phyloP scores from a whole-genome alignment of 2,329 filamentous ascomycete species.

The Rachicladosporium sp. region DNA sequence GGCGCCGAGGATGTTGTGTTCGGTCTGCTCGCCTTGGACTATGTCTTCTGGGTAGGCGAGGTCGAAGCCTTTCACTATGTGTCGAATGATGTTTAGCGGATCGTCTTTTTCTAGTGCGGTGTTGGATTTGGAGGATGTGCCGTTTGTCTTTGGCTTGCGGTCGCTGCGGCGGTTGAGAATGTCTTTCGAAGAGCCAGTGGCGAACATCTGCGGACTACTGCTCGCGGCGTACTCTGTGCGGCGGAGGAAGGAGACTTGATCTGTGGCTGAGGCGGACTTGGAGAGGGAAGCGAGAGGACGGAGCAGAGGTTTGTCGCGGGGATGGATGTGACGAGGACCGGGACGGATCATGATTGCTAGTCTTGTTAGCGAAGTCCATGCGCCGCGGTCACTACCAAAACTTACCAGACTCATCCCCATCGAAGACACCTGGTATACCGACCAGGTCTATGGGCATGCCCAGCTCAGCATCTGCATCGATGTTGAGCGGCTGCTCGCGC shows the following conservation, averaged over 20 bases:
- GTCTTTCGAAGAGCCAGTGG: conserved; percentile 43
- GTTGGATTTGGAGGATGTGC: conserved; percentile 14
- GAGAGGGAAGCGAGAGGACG: conserved; percentile 73
- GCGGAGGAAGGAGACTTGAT: conserved; percentile 82
- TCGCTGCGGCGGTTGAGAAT: conserved; percentile 33
- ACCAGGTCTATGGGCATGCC: conserved; percentile 95
- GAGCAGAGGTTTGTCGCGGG: conserved; percentile 72
- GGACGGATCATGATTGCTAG: conserved; percentile 51
- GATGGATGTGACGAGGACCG: conserved; percentile 59
- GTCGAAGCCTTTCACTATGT: conserved; percentile 52
- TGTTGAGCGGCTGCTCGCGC: conserved; percentile 84
- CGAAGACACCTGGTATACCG: conserved; percentile 86
- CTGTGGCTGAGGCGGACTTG: conserved; percentile 64
- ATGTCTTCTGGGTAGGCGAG: conserved; percentile 51
- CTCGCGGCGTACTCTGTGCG: conserved; percentile 87
- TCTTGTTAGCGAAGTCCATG: conserved; percentile 6
- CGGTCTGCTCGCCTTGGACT: conserved; percentile 55
- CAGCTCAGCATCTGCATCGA: conserved; percentile 93
- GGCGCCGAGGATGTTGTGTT: conserved; percentile 41
- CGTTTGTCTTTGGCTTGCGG: conserved; percentile 5
- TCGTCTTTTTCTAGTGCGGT: conserved; percentile 39
- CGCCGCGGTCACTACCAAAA: conserved; percentile 3
- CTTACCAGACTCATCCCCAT: conserved; percentile 86
- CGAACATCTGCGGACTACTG: conserved; percentile 32
- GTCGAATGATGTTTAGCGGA: conserved; percentile 47